A percentile compares a stretch with the other conserved stretches of the same genome.
These are phyloP conservation scores for Smittium culicis DNA, from an alignment of 371 early-diverging fungal species.

Conservation along the genomic window DNA sequence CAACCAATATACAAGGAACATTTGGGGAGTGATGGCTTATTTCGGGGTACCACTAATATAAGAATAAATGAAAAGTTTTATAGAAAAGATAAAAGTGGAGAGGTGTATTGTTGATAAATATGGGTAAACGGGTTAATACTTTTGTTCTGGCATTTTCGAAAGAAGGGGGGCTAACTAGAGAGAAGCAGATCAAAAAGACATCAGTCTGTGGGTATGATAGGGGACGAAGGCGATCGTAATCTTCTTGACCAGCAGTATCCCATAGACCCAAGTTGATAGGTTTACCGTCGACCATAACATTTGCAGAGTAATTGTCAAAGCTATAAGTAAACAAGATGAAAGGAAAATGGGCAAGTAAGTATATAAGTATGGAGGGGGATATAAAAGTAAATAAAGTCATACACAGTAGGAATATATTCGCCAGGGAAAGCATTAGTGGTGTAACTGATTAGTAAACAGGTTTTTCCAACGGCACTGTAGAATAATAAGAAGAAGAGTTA, in stretches of 20 bases:
- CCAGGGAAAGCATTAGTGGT: constrained; percentile 96
- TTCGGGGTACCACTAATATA: constrained; percentile 83
- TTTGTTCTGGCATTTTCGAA: constrained; percentile 82
- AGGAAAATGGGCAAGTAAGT: background rate
- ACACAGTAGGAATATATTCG: constrained; percentile 96
- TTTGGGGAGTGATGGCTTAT: constrained; percentile 89
- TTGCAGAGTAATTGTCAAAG: constrained; percentile 92
- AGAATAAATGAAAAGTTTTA: background rate
- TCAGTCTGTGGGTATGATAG: constrained; percentile 90
- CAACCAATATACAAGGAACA: constrained; percentile 90
- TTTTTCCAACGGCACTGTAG: constrained; percentile 82
- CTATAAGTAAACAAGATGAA: constrained; percentile 17
- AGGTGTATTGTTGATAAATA: background rate
- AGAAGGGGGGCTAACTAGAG: constrained; percentile 74
- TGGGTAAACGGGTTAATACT: constrained; percentile 38
- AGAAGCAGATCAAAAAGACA: constrained; percentile 81
- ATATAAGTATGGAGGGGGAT: constrained; percentile 2
- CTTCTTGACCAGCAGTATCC: constrained; percentile 99
- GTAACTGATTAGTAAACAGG: constrained; percentile 88
- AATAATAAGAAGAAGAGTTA: constrained; percentile 5
- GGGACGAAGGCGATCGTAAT: constrained; percentile 89
- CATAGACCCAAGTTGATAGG: constrained; percentile 90
- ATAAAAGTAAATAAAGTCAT: constrained; percentile 28
- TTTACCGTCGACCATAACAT: constrained; percentile 88
- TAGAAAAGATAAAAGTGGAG: background rate